Evolutionary conservation across 441 rosid species (phyloP).

Genomic region (Manihot esculenta): DNA sequence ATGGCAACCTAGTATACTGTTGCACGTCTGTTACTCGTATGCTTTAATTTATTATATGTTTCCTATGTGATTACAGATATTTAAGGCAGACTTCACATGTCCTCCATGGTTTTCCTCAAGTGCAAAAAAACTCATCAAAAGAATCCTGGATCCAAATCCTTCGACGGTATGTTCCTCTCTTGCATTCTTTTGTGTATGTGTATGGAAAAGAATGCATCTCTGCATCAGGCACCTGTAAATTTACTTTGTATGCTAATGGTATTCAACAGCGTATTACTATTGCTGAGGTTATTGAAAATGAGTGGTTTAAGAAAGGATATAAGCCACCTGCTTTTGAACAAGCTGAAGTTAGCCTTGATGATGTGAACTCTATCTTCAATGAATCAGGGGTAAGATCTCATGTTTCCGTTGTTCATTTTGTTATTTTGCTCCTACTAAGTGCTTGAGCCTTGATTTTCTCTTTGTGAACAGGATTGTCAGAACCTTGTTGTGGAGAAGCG

Average conservation of each 20-base stretch:
- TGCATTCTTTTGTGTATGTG: too few relatives aligned
- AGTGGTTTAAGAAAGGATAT: constrained; percentile 98
- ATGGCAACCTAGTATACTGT: background rate
- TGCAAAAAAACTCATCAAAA: constrained; percentile 85
- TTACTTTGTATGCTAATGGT: constrained; percentile 24
- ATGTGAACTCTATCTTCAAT: constrained; percentile 81
- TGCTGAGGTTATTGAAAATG: constrained; percentile 84
- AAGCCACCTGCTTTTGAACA: constrained; percentile 81
- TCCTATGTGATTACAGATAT: constrained; percentile 54
- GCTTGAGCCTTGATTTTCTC: constrained; percentile 25
- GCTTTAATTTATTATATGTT: constrained; percentile 2
- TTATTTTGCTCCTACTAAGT: constrained; percentile 9
- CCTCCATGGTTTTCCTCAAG: constrained; percentile 99
- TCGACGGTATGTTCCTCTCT: constrained; percentile 48
- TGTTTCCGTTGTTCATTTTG: constrained; percentile 5
- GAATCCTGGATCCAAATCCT: constrained; percentile 93
- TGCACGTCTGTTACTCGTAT: background rate
- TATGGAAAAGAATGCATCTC: background rate
- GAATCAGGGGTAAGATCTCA: constrained; percentile 65
- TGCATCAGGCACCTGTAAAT: constrained; percentile 9
- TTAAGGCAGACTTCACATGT: constrained; percentile 87
- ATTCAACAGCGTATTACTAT: constrained; percentile 77
- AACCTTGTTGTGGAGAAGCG: constrained; percentile 93
- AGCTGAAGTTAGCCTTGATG: constrained; percentile 71
- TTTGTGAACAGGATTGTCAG: constrained; percentile 50